Evolutionary conservation across 108 stramenopile genomes (phyloP).

Genomic region (Skeletonema tropicum): DNA sequence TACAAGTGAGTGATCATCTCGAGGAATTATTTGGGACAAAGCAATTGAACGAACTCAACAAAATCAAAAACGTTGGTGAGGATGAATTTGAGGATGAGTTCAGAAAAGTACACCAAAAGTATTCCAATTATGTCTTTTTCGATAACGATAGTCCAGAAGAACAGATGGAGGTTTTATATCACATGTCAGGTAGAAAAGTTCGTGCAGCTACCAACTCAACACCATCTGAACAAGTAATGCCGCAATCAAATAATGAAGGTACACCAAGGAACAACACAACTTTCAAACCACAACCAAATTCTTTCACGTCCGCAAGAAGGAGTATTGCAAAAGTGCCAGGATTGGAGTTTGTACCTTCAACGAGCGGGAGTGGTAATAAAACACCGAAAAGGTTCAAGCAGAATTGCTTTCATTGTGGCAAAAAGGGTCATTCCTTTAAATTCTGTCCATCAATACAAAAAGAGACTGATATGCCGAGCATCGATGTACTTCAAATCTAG

Average conservation of each 20-base stretch:
- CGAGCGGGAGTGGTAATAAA: background rate
- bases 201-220: slow-evolving; percentile 8
- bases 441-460: slow-evolving; percentile 26
- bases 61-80: background rate
- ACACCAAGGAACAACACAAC: background rate
- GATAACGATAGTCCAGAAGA: slow-evolving; percentile 11
- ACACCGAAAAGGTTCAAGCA: slow-evolving; percentile 31
- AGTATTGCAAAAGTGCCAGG: slow-evolving; percentile 40
- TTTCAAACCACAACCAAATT: slow-evolving; percentile 19
- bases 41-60: slow-evolving; percentile 30
- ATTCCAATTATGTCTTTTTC: slow-evolving; percentile 44
- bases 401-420: slow-evolving; percentile 49
- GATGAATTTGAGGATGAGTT: slow-evolving; percentile 17
- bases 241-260: background rate
- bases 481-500: slow-evolving; percentile 18
- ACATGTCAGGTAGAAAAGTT: slow-evolving; percentile 49
- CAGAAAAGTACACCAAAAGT: slow-evolving; percentile 21
- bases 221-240: slow-evolving; percentile 4
- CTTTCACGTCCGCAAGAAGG: slow-evolving; percentile 41
- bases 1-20: slow-evolving; percentile 38
- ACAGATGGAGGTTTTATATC: slow-evolving; percentile 46
- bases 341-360: slow-evolving; percentile 14
- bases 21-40: slow-evolving; percentile 43
- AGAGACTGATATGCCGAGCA: background rate
- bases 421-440: slow-evolving; percentile 47